These are phyloP conservation scores for Rubia peregrina DNA, from an alignment of 305 asterid genomes.

Conservation along the genomic window DNA sequence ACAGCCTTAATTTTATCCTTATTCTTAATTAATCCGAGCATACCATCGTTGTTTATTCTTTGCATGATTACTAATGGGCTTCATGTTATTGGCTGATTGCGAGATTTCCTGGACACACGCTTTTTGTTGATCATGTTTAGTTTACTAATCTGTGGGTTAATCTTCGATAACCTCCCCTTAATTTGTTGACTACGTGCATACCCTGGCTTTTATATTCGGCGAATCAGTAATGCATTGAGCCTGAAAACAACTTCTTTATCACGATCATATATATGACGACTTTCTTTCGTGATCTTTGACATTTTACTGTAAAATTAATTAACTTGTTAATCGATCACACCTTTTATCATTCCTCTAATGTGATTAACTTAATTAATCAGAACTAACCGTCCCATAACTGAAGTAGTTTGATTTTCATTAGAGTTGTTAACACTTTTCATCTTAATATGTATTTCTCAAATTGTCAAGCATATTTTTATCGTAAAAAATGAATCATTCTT, in stretches of 20 bases:
- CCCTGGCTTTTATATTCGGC: constrained; percentile 1
- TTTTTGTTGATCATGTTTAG: neutral
- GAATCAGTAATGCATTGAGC: constrained; percentile 21
- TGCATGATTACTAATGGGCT: constrained; percentile 34
- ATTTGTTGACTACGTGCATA: constrained; percentile 5
- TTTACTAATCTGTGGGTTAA: neutral
- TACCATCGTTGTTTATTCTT: constrained; percentile 10
- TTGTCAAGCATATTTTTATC: too few species aligned
- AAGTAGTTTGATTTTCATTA: too few species aligned
- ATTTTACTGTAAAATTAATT: neutral
- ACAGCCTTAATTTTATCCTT: neutral
- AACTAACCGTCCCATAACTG: too few species aligned
- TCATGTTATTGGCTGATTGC: constrained; percentile 48
- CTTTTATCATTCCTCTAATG: too few species aligned
- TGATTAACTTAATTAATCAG: too few species aligned
- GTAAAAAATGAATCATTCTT: too few species aligned
- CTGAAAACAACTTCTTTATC: constrained; percentile 8
- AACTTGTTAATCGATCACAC: too few species aligned
- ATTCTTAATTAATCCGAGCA: constrained; percentile 6
- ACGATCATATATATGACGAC: neutral
- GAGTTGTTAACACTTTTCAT: too few species aligned
- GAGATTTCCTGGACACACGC: constrained; percentile 7
- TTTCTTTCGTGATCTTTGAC: neutral
- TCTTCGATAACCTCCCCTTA: neutral
- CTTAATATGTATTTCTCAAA: too few species aligned